phyloP scores from a whole-genome alignment of 1,284 basidiomycete species.

The Cutaneotrichosporon dermatis region DNA sequence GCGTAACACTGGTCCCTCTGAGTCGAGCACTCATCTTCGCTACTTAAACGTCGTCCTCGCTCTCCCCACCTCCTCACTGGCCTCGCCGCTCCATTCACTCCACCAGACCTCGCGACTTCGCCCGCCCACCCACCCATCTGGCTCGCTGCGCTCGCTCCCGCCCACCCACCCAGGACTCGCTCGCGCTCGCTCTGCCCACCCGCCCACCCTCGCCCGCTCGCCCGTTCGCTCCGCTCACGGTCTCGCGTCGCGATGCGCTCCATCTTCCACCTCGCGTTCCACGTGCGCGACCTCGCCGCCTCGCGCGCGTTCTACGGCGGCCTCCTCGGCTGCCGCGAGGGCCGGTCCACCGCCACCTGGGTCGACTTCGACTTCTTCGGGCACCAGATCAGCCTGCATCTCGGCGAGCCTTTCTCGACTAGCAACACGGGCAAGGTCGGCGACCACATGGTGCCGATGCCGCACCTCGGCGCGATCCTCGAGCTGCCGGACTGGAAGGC shows the following conservation, averaged over 20 bases:
- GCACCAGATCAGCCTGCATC: conserved; percentile 21
- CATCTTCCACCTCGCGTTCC: conserved; percentile 22
- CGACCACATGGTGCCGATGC: conserved; percentile 24
- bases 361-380: conserved; percentile 24
- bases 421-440: conserved; percentile 21
- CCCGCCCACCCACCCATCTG: no score
- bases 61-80: no score
- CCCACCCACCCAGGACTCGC: no score
- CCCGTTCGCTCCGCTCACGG: no score
- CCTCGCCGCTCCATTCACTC: no score
- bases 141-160: no score
- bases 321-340: conserved; percentile 19
- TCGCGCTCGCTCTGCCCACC: no score
- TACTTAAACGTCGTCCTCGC: no score
- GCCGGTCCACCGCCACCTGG: conserved; percentile 19
- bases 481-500: conserved; percentile 16
- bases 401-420: conserved; percentile 20
- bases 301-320: conserved; percentile 16
- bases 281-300: conserved; percentile 16
- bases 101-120: no score
- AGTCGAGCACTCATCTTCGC: no score
- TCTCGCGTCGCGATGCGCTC: conserved; percentile 1
- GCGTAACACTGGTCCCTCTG: no score
- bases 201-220: no score
- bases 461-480: conserved; percentile 21